Percentiles rank a stretch among this genome's conserved stretches.
phyloP scores from a whole-genome alignment of 1,284 basidiomycete genomes.

The Moesziomyces antarcticus region DNA sequence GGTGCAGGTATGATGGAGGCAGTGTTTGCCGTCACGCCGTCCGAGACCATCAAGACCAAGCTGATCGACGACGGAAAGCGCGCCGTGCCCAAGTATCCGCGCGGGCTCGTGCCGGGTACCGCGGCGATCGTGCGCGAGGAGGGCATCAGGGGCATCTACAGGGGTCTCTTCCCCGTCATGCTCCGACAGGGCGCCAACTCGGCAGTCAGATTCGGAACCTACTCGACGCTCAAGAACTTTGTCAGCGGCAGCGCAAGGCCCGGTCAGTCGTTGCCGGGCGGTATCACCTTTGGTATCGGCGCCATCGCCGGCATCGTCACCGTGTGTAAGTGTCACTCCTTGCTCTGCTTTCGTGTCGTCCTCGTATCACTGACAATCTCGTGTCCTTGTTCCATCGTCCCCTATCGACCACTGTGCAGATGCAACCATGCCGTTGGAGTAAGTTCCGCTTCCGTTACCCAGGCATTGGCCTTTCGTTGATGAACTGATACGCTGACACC shows the following conservation, averaged over 20 bases:
- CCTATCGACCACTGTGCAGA: conserved; percentile 17
- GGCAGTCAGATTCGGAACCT: conserved; percentile 94
- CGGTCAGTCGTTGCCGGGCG: conserved; percentile 84
- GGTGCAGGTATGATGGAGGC: conserved; percentile 96
- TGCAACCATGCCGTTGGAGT: conserved; percentile 66
- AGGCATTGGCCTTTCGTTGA: too few species aligned
- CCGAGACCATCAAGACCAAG: conserved; percentile 99
- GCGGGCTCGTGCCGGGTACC: conserved; percentile 89
- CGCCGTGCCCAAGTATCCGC: conserved; percentile 80
- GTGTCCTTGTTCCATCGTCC: not conserved
- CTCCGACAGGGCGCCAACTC: conserved; percentile 98
- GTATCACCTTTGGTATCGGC: conserved; percentile 93
- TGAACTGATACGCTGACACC: too few species aligned
- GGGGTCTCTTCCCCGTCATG: conserved; percentile 94
- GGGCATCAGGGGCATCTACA: conserved; percentile 81
- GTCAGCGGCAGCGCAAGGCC: conserved; percentile 85
- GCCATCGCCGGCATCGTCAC: conserved; percentile 93
- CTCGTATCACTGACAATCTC: not conserved
- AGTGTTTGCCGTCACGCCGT: conserved; percentile 92
- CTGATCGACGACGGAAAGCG: conserved; percentile 93
- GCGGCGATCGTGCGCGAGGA: conserved; percentile 83
- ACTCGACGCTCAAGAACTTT: conserved; percentile 84
- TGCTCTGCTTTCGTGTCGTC: not conserved
- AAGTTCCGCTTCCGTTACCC: conserved; percentile 5
- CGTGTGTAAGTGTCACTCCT: conserved; percentile 74